These are phyloP conservation scores for Dictyostelium purpureum DNA, from an alignment of 78 protist genomes.

Conservation along the genomic window DNA sequence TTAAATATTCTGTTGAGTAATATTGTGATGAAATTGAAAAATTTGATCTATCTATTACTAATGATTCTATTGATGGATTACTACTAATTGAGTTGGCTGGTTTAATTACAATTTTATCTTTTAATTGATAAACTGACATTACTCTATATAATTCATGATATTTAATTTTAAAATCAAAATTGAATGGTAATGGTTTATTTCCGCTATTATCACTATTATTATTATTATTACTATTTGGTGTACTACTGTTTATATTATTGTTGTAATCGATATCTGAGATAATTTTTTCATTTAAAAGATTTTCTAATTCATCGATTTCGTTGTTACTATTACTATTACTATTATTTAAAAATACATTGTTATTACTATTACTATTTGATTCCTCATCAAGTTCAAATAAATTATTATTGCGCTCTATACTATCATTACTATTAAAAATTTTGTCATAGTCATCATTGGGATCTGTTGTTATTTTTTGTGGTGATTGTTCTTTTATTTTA, in stretches of 20 bases:
- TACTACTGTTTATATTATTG: no score
- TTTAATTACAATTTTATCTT: constrained; percentile 8
- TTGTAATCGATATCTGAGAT: no score
- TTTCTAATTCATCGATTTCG: no score
- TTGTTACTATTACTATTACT: background rate
- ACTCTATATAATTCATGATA: constrained; percentile 15
- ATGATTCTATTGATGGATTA: background rate
- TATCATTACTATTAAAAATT: background rate
- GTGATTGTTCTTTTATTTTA: background rate
- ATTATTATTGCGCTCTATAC: background rate
- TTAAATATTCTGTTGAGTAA: background rate
- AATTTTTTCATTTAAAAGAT: no score
- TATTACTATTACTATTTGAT: background rate
- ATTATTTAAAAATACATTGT: background rate
- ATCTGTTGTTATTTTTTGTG: background rate
- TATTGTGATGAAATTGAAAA: background rate
- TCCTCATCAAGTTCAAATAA: background rate
- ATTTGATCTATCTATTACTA: background rate
- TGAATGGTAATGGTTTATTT: background rate
- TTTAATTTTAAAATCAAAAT: background rate
- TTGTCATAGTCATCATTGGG: background rate
- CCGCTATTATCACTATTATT: background rate
- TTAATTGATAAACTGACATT: constrained; percentile 7
- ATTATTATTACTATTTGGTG: background rate
- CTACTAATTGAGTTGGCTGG: constrained; percentile 5